phyloP scores from a whole-genome alignment of 2,329 filamentous ascomycete species.

The Metarhizium sp. region DNA sequence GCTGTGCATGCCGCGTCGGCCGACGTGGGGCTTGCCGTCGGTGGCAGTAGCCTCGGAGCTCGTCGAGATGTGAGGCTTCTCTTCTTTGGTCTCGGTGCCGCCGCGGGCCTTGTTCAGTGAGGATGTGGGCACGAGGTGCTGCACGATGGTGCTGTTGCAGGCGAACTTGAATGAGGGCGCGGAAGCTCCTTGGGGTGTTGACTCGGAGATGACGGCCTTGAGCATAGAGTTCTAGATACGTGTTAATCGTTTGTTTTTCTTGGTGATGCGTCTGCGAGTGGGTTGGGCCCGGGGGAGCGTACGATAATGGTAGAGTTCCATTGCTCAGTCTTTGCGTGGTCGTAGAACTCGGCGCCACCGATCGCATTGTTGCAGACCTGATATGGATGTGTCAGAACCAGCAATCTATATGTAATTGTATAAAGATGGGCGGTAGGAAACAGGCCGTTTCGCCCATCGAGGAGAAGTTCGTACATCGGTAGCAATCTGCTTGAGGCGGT shows the following conservation, averaged over 20 bases:
- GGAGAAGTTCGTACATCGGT: constrained; percentile 54
- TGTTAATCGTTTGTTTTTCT: constrained; percentile 7
- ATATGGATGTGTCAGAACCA: constrained; percentile 1
- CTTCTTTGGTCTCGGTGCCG: constrained; percentile 36
- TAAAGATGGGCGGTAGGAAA: background rate
- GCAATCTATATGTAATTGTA: background rate
- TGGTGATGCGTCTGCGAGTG: constrained; percentile 1
- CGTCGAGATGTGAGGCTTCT: constrained; percentile 45
- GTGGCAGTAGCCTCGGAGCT: constrained; percentile 47
- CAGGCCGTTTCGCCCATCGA: background rate
- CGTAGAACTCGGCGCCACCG: constrained; percentile 67
- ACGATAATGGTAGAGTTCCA: constrained; percentile 96
- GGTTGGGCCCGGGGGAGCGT: constrained; percentile 24
- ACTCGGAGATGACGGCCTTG: constrained; percentile 67
- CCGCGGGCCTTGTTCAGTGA: constrained; percentile 50
- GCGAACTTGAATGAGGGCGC: constrained; percentile 79
- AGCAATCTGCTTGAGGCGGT: constrained; percentile 76
- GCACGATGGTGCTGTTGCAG: constrained; percentile 96
- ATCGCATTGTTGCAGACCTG: constrained; percentile 80
- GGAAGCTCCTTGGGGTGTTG: constrained; percentile 45
- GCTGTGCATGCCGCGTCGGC: constrained; percentile 83
- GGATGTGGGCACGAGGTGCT: constrained; percentile 69
- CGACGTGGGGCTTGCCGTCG: constrained; percentile 61
- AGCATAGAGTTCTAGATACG: constrained; percentile 62
- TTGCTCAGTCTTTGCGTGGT: constrained; percentile 71